phyloP scores from a whole-genome alignment of 257 asterid species.

The Penstemon davidsonii region DNA sequence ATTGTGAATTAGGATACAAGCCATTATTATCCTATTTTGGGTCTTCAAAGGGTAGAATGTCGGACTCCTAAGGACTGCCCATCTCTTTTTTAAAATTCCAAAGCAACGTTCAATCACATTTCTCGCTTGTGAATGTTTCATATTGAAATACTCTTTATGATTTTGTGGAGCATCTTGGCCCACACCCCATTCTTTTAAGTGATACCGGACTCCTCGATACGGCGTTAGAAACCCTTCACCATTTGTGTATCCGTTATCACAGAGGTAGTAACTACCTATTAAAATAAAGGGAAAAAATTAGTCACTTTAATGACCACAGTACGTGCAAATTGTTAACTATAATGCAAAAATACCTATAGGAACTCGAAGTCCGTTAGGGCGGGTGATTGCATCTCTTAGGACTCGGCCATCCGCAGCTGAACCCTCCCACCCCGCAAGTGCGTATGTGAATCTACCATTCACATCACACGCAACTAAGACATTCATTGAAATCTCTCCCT shows the following conservation, averaged over 20 bases:
- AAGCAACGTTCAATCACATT: not conserved
- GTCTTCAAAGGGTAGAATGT: not conserved
- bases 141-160: not conserved
- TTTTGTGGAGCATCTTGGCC: not conserved
- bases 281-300: not conserved
- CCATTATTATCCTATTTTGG: not conserved
- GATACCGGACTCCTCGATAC: not conserved
- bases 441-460: not conserved
- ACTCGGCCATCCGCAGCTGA: not conserved
- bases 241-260: slow-evolving; percentile 4
- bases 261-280: not conserved
- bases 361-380: not conserved
- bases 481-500: not conserved
- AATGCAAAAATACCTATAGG: not conserved
- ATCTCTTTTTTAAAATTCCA: not conserved
- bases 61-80: not conserved
- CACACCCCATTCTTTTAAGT: not conserved
- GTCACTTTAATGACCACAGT: not conserved
- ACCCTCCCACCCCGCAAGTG: not conserved
- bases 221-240: slow-evolving; percentile 1
- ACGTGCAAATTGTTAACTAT: not conserved
- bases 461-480: not conserved
- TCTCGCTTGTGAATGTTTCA: slow-evolving; percentile 1
- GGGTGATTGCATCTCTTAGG: not conserved
- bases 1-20: not conserved